Evolutionary conservation across 73 alveolate genomes (phyloP), one percentile per base, ranked within the genome.

Genomic region (Uronychia setigera): DNA sequence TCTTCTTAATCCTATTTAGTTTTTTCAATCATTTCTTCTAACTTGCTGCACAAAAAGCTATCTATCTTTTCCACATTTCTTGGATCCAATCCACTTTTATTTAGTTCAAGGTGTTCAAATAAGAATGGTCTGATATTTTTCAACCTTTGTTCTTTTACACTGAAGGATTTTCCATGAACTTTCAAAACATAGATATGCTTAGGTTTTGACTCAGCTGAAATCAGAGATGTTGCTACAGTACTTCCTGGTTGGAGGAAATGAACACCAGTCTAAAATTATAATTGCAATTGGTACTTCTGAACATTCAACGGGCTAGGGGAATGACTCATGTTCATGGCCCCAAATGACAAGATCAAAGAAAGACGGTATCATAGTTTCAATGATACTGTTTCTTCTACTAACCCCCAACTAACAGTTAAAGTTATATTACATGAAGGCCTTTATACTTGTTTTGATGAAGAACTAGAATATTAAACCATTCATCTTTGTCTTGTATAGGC

Each of bases 251-350:
- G 97, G 76, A 93, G 88, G 81, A 97, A 87, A 83, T 92, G 95
- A 35, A 95, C 97, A 31, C 98, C 99, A 32, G 87, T 90, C 85
- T n/a, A n/a, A n/a, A n/a, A n/a, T n/a, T n/a, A n/a, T n/a, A n/a
- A n/a, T n/a, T n/a, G n/a, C n/a, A n/a, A n/a, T n/a, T n/a, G n/a
- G n/a, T n/a, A n/a, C n/a, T n/a, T 95, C 97, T 74, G 82, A 91
- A 57, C 93, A 85, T 80, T 96, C 95, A 13, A 82, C 88, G 25
- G 94, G 88, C 0, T 88, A 60, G 0, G 97, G 94, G 1, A 89
- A 92, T 58, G 97, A 89, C 84, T 97, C 99, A 95, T 97, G 99
- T 87, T 97, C 99, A 88, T 97, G 99, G 32, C 99, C 99, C 99
- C 99, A 97, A 9, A 97, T 90, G 0, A 96, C 96, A 59, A 97